phyloP scores from a whole-genome alignment of 2,329 filamentous ascomycete species.

The Daldinia sp. region DNA sequence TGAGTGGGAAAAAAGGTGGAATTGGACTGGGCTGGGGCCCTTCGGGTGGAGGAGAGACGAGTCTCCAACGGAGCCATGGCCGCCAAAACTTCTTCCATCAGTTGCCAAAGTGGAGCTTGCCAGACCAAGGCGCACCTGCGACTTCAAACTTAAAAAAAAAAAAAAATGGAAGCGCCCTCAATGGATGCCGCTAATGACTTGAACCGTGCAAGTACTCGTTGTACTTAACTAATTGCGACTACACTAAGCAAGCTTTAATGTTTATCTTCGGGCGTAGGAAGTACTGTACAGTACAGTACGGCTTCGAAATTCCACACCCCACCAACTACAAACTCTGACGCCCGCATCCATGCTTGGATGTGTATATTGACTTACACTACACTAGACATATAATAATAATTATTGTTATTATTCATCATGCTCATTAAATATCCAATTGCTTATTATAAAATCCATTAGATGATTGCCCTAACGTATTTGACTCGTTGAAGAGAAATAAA shows the following conservation, averaged over 20 bases:
- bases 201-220: constrained; percentile 15
- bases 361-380: constrained; percentile 2
- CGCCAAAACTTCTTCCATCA: constrained; percentile 32
- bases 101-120: constrained; percentile 40
- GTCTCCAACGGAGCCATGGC: constrained; percentile 33
- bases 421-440: not conserved
- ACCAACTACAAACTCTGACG: not conserved
- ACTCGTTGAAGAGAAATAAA: not conserved
- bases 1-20: constrained; percentile 49
- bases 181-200: constrained; percentile 35
- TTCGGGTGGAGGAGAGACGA: constrained; percentile 44
- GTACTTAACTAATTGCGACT: constrained; percentile 14
- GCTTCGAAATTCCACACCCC: not conserved
- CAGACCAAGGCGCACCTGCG: constrained; percentile 35
- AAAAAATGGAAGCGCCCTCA: constrained; percentile 30
- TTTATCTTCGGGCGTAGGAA: constrained; percentile 12
- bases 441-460: not conserved
- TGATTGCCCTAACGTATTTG: not conserved
- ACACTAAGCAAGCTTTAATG: constrained; percentile 25
- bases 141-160: constrained; percentile 37
- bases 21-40: constrained; percentile 46
- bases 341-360: not conserved
- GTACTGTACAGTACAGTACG: constrained; percentile 14
- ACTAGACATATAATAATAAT: not conserved
- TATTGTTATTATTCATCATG: not conserved